These are phyloP conservation scores for Colletotrichum lindemuthianum DNA, from an alignment of 2,329 filamentous ascomycete species.

Conservation along the genomic window DNA sequence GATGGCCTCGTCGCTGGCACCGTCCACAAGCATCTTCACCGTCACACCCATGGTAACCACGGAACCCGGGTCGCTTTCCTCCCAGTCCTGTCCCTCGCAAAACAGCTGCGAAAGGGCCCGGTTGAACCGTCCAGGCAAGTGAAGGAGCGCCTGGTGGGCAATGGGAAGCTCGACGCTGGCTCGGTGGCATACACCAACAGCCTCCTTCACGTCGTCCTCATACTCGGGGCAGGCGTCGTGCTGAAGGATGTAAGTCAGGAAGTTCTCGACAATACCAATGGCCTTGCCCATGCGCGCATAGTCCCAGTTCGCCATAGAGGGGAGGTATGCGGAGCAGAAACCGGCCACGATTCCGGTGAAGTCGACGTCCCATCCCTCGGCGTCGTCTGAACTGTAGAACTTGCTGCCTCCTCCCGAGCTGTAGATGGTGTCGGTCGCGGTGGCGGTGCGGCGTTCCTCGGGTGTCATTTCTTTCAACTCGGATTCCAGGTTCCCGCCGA, in stretches of 20 bases:
- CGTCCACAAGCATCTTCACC: conserved; percentile 39
- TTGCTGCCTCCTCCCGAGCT: conserved; percentile 53
- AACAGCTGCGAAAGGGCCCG: conserved; percentile 77
- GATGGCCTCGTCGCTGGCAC: too few species aligned
- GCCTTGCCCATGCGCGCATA: conserved; percentile 65
- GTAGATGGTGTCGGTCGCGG: conserved; percentile 69
- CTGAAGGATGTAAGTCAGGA: conserved; percentile 85
- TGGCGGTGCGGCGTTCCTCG: conserved; percentile 71
- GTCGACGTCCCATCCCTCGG: conserved; percentile 78
- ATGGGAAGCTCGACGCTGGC: conserved; percentile 75
- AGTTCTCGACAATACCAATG: conserved; percentile 80
- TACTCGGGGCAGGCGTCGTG: conserved; percentile 91
- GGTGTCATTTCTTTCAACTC: conserved; percentile 66
- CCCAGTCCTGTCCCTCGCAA: conserved; percentile 52
- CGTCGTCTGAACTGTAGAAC: conserved; percentile 61
- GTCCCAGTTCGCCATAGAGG: conserved; percentile 65
- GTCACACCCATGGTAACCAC: conserved; percentile 57
- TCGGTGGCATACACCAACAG: conserved; percentile 72
- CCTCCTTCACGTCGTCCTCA: conserved; percentile 70
- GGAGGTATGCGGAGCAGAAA: conserved; percentile 71
- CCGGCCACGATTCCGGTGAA: conserved; percentile 81
- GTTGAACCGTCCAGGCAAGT: conserved; percentile 84
- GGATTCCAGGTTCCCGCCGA: conserved; percentile 69
- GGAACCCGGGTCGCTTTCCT: conserved; percentile 46
- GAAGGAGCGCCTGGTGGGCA: conserved; percentile 58